phyloP scores from a whole-genome alignment of 495 filamentous ascomycete genomes.

The Aspergillus coremiiformis region DNA sequence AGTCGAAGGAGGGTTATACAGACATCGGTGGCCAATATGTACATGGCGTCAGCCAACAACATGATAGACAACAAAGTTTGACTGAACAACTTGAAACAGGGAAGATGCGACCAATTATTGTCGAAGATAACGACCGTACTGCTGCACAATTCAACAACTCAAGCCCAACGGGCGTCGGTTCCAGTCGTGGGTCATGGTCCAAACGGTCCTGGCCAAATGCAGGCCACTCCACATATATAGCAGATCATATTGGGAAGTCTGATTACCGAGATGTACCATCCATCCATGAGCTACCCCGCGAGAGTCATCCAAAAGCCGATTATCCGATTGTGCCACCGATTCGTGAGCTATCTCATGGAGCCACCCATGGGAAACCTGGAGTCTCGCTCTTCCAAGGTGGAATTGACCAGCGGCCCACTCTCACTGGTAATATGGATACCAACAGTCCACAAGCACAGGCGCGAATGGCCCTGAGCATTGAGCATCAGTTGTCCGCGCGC shows the following conservation, averaged over 20 bases:
- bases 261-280: conserved; percentile 39
- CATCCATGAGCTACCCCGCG: conserved; percentile 39
- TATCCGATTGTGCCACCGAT: conserved; percentile 40
- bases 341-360: conserved; percentile 33
- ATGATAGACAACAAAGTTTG: conserved; percentile 32
- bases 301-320: conserved; percentile 33
- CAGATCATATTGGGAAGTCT: conserved; percentile 33
- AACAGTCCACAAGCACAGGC: conserved; percentile 41
- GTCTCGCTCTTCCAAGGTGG: conserved; percentile 32
- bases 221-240: conserved; percentile 27
- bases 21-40: conserved; percentile 38
- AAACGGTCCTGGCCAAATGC: conserved; percentile 32
- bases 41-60: conserved; percentile 46
- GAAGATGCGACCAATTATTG: conserved; percentile 38
- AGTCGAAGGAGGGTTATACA: conserved; percentile 73
- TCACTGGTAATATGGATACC: conserved; percentile 28
- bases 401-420: conserved; percentile 32
- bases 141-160: conserved; percentile 30
- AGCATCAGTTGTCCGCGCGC: conserved; percentile 35
- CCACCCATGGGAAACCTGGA: conserved; percentile 27
- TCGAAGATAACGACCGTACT: conserved; percentile 39
- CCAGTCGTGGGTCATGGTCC: conserved; percentile 33
- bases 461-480: conserved; percentile 40
- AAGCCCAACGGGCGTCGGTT: conserved; percentile 30
- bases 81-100: conserved; percentile 31